A percentile compares a stretch with the other conserved stretches of the same genome.
Conservation (phyloP, 148 eudicot genomes). For the Camellia japonica region DNA sequence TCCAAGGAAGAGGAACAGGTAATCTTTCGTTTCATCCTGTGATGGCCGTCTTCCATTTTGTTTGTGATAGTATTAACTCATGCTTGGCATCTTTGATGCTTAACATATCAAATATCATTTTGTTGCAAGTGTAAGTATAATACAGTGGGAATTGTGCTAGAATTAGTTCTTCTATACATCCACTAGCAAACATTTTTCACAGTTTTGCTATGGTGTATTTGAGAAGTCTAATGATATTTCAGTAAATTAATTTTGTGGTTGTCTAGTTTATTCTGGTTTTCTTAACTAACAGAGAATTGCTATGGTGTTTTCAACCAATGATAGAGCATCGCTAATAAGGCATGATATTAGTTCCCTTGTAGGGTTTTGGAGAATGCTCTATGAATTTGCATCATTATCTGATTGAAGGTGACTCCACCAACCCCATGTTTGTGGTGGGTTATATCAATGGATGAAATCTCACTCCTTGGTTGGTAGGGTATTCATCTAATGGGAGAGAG, state of each 20-base stretch:
- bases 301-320: no score
- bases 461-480: no score
- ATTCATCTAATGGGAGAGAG: no score
- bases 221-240: background rate
- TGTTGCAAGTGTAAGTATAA: background rate
- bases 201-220: background rate
- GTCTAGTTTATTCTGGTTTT: background rate
- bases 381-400: no score
- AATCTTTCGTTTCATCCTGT: conserved; percentile 4
- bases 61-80: background rate
- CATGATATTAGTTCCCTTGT: no score
- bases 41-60: background rate
- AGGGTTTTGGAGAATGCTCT: no score
- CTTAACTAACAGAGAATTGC: background rate
- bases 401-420: no score
- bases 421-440: no score
- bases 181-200: background rate
- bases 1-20: conserved; percentile 99
- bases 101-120: background rate
- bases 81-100: conserved; percentile 2
- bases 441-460: no score
- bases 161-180: background rate
- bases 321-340: no score
- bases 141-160: background rate
- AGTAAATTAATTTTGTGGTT: background rate